Evolutionary conservation across 1,284 basidiomycete species (phyloP).

Genomic region (Athelia sp.): DNA sequence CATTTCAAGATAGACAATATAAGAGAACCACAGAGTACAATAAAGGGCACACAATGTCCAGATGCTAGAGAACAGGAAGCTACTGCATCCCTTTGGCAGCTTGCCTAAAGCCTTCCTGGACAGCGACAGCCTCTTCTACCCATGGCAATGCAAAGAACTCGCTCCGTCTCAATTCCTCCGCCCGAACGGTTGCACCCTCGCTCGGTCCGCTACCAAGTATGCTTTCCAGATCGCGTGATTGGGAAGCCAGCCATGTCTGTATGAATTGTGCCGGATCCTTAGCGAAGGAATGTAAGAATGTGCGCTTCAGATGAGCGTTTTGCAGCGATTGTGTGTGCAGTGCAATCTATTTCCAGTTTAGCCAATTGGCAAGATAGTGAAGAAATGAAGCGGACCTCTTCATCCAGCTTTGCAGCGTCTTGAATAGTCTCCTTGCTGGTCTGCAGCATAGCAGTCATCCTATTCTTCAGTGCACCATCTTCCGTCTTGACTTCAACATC

Average conservation of each 20-base stretch:
- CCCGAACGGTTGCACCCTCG: constrained; percentile 74
- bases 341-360: constrained; percentile 50
- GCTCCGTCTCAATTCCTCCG: constrained; percentile 84
- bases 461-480: constrained; percentile 69
- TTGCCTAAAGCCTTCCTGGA: constrained; percentile 39
- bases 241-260: constrained; percentile 86
- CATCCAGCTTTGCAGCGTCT: constrained; percentile 76
- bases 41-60: no score
- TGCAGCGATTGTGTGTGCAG: constrained; percentile 78
- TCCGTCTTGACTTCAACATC: constrained; percentile 91
- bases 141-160: constrained; percentile 89
- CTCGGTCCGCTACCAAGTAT: constrained; percentile 85
- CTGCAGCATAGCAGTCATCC: constrained; percentile 75
- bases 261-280: constrained; percentile 79
- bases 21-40: no score
- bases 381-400: constrained; percentile 54
- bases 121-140: constrained; percentile 61
- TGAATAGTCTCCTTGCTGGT: constrained; percentile 66
- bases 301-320: constrained; percentile 81
- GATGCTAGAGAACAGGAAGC: constrained; percentile 20
- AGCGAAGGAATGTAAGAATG: constrained; percentile 84
- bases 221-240: constrained; percentile 86
- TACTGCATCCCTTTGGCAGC: constrained; percentile 36
- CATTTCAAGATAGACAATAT: no score
- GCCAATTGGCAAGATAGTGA: neutral